Percentiles rank a stretch among this genome's conserved stretches.
Evolutionary conservation across 495 filamentous ascomycete genomes (phyloP).

Genomic region (Staphylotrichum tortipilum): DNA sequence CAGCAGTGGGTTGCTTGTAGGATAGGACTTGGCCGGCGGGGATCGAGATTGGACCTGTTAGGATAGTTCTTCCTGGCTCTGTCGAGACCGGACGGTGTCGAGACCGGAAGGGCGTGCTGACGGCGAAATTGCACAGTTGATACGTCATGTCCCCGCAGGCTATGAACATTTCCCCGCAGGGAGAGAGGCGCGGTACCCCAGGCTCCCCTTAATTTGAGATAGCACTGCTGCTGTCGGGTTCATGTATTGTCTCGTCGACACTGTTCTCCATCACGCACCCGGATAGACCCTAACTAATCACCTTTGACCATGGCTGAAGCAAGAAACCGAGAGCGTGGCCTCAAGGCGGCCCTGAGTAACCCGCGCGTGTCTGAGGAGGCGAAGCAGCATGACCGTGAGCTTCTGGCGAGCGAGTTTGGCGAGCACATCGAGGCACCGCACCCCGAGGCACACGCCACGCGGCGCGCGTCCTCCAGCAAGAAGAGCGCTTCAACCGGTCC

Average conservation of each 20-base stretch:
- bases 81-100: neutral
- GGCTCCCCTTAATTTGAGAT: too few species aligned
- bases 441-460: neutral
- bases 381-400: conserved; percentile 31
- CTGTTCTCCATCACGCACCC: too few species aligned
- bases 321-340: conserved; percentile 23
- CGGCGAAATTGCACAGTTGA: neutral
- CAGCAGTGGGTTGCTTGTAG: too few species aligned
- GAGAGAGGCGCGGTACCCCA: too few species aligned
- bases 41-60: neutral
- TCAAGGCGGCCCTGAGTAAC: conserved; percentile 23
- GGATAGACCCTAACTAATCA: too few species aligned
- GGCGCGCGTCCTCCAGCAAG: neutral
- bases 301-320: conserved; percentile 16
- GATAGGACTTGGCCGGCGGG: too few species aligned
- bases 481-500: conserved; percentile 7
- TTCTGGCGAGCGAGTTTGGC: conserved; percentile 13
- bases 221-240: too few species aligned
- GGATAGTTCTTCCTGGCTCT: neutral
- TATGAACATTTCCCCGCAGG: neutral
- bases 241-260: too few species aligned
- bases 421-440: conserved; percentile 3
- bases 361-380: conserved; percentile 38
- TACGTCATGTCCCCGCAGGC: conserved; percentile 3
- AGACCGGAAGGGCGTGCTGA: neutral